Conservation (phyloP, 2,329 filamentous ascomycete genomes). For the Botrytis pseudocinerea region DNA sequence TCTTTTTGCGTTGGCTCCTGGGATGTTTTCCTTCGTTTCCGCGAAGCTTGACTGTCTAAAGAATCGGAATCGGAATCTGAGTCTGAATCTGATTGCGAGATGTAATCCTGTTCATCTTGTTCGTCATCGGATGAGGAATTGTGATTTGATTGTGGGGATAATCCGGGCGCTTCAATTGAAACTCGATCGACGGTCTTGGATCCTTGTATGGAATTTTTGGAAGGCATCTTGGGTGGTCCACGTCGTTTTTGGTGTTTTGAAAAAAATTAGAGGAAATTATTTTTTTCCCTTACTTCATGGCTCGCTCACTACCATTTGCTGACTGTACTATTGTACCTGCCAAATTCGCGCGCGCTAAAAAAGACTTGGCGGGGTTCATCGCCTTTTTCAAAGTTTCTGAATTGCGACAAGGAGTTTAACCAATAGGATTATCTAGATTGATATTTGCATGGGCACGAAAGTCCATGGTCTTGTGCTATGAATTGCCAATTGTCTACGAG, state of each 20-base stretch:
- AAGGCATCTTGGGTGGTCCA: conserved; percentile 5
- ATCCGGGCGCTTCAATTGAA: conserved; percentile 17
- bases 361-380: neutral
- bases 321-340: conserved; percentile 13
- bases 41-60: conserved; percentile 38
- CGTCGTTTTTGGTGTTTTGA: neutral
- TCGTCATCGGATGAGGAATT: conserved; percentile 19
- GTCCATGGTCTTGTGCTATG: neutral
- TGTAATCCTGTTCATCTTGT: conserved; percentile 1
- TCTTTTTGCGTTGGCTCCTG: conserved; percentile 29
- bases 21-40: conserved; percentile 39
- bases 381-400: neutral
- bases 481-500: neutral
- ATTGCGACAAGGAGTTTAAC: neutral
- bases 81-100: neutral
- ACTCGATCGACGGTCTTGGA: conserved; percentile 16
- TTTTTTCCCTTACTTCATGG: conserved; percentile 6
- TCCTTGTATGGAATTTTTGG: neutral
- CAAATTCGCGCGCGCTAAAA: conserved; percentile 19
- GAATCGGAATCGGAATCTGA: conserved; percentile 36
- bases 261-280: conserved; percentile 5
- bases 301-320: conserved; percentile 15
- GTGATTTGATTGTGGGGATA: conserved; percentile 14
- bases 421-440: neutral
- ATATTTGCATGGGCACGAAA: neutral